Conservation (phyloP, 2,329 filamentous ascomycete genomes). For the Emericellopsis cladophorae region DNA sequence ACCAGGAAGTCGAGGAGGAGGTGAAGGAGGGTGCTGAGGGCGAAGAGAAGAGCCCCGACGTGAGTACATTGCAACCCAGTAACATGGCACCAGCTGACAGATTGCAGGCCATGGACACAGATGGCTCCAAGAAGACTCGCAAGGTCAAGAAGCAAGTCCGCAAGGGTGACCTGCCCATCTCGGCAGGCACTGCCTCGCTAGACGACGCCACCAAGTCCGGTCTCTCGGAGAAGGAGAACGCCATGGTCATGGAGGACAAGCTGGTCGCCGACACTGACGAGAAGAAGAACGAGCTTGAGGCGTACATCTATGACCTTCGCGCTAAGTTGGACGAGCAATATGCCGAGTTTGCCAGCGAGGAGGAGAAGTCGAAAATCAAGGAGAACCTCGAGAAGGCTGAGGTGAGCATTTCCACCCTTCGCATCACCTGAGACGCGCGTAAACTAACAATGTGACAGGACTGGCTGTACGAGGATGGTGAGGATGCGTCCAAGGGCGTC, state of each 20-base stretch:
- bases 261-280: slow-evolving; percentile 95
- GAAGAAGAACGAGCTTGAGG: slow-evolving; percentile 99
- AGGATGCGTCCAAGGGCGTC: slow-evolving; percentile 84
- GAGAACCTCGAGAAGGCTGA: slow-evolving; percentile 73
- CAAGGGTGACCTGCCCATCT: slow-evolving; percentile 88
- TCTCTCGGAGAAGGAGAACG: slow-evolving; percentile 68
- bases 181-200: slow-evolving; percentile 69
- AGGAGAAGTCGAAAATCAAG: slow-evolving; percentile 81
- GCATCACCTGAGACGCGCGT: neutral
- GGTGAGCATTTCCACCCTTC: slow-evolving; percentile 42
- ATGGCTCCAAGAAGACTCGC: slow-evolving; percentile 71
- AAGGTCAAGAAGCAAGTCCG: slow-evolving; percentile 99
- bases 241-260: slow-evolving; percentile 98
- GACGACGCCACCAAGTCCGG: slow-evolving; percentile 54
- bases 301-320: slow-evolving; percentile 91
- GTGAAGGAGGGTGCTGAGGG: slow-evolving; percentile 39
- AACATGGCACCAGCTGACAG: slow-evolving; percentile 2
- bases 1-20: slow-evolving; percentile 92
- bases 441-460: slow-evolving; percentile 43
- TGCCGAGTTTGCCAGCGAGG: slow-evolving; percentile 75
- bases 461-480: slow-evolving; percentile 96
- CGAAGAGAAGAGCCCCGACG: slow-evolving; percentile 51
- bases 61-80: slow-evolving; percentile 33
- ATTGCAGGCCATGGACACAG: slow-evolving; percentile 69
- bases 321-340: slow-evolving; percentile 92